A percentile compares a stretch with the other conserved stretches of the same genome.
These are phyloP conservation scores for Clarireedia hainanense DNA, from an alignment of 2,329 filamentous ascomycete species.

Conservation along the genomic window DNA sequence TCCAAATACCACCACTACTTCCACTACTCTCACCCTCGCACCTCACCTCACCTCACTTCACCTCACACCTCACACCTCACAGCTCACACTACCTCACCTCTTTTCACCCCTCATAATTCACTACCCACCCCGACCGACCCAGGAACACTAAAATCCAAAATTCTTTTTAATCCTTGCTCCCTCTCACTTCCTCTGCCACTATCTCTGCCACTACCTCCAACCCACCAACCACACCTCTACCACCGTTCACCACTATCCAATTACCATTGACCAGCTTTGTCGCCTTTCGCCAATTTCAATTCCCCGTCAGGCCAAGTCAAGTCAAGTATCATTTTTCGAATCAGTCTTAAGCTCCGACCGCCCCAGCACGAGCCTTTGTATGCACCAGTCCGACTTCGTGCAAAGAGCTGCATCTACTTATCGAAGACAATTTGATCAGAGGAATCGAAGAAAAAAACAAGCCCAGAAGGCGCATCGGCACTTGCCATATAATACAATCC, in stretches of 20 bases:
- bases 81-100: too few relatives aligned
- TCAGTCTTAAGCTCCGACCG: constrained; percentile 14
- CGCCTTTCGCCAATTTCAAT: background rate
- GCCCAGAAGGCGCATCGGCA: background rate
- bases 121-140: too few relatives aligned
- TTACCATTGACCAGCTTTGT: background rate
- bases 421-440: too few relatives aligned
- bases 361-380: constrained; percentile 6
- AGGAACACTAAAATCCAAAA: too few relatives aligned
- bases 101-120: too few relatives aligned
- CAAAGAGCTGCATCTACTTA: background rate
- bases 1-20: too few relatives aligned
- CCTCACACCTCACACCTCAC: too few relatives aligned
- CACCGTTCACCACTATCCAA: background rate
- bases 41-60: too few relatives aligned
- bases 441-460: background rate
- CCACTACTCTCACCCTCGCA: too few relatives aligned
- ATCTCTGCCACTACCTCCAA: background rate
- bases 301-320: background rate
- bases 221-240: constrained; percentile 1
- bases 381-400: background rate
- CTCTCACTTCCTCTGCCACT: background rate
- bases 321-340: constrained; percentile 7
- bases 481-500: background rate
- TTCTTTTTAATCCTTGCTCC: too few relatives aligned